Percentiles rank a stretch among this genome's conserved stretches.
Conservation (phyloP, 345 rosid genomes). For the Arabidopsis thaliana region DNA sequence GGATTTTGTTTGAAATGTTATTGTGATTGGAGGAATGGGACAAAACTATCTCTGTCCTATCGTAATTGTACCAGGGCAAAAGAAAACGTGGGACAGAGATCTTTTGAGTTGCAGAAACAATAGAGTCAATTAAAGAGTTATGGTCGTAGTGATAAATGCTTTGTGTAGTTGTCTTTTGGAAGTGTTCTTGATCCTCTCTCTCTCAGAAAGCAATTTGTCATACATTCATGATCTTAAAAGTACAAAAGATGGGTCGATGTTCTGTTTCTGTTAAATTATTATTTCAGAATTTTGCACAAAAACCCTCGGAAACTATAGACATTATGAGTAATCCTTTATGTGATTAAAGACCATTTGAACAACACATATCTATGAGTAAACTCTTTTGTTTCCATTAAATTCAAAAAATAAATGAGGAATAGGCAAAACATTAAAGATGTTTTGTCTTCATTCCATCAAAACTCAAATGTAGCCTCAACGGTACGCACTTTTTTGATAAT, state of each 20-base stretch:
- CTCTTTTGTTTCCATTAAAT: conserved; percentile 7
- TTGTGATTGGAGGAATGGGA: conserved; percentile 24
- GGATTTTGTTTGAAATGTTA: conserved; percentile 16
- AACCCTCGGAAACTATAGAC: neutral
- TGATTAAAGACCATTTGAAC: neutral
- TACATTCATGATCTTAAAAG: conserved; percentile 2
- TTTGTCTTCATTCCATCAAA: conserved; percentile 28
- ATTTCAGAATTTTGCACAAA: conserved; percentile 5
- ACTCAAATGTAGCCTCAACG: conserved; percentile 16
- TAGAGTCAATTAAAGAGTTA: conserved; percentile 38
- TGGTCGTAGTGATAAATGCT: conserved; percentile 38
- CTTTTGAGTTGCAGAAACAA: conserved; percentile 42
- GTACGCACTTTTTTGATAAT: conserved; percentile 31
- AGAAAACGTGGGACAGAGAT: conserved; percentile 34
- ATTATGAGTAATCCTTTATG: neutral
- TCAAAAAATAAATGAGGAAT: neutral
- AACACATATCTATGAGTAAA: conserved; percentile 9
- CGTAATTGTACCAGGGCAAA: conserved; percentile 7
- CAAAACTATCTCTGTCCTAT: conserved; percentile 29
- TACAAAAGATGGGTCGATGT: conserved; percentile 21
- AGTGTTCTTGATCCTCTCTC: conserved; percentile 11
- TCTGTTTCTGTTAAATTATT: conserved; percentile 16
- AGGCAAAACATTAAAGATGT: conserved; percentile 16
- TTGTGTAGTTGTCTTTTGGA: conserved; percentile 24
- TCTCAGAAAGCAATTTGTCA: conserved; percentile 2